Percentiles rank a stretch among this genome's conserved stretches.
These are phyloP conservation scores for Penstemon newberryi DNA, from an alignment of 257 asterid genomes.

Conservation along the genomic window DNA sequence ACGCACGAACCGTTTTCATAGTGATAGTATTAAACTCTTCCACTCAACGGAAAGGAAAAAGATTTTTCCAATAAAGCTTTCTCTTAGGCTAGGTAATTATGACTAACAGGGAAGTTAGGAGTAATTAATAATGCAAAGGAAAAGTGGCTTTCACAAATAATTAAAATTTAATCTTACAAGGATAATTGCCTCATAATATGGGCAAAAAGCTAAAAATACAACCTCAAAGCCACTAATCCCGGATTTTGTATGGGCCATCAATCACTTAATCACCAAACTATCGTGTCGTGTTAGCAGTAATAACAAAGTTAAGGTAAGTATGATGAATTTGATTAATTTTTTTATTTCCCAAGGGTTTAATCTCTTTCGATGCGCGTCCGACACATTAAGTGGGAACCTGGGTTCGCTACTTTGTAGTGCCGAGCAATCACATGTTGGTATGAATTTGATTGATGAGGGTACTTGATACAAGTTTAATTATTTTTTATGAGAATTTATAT, in stretches of 20 bases:
- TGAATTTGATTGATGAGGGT: no score
- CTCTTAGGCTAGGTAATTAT: constrained; percentile 41
- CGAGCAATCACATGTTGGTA: no score
- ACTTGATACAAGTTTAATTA: no score
- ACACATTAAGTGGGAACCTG: no score
- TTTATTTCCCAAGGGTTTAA: no score
- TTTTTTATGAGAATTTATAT: no score
- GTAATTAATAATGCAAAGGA: constrained; percentile 10
- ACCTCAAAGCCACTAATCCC: constrained; percentile 10
- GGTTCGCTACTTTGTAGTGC: no score
- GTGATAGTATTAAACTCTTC: constrained; percentile 25
- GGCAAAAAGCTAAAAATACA: constrained; percentile 12
- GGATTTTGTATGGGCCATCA: constrained; percentile 36
- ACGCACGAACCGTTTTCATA: constrained; percentile 24
- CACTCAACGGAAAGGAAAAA: constrained; percentile 21
- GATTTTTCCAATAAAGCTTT: constrained; percentile 32
- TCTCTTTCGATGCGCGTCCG: no score
- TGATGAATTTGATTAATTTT: not conserved
- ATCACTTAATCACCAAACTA: constrained; percentile 27
- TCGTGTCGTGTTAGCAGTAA: constrained; percentile 24
- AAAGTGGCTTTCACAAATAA: constrained; percentile 31
- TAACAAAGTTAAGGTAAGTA: constrained; percentile 18
- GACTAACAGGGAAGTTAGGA: not conserved
- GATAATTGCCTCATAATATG: constrained; percentile 38
- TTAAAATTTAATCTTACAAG: constrained; percentile 12